Percentiles rank a stretch among this genome's conserved stretches.
phyloP scores from a whole-genome alignment of 2,329 filamentous ascomycete species.

The Colletotrichum lini region DNA sequence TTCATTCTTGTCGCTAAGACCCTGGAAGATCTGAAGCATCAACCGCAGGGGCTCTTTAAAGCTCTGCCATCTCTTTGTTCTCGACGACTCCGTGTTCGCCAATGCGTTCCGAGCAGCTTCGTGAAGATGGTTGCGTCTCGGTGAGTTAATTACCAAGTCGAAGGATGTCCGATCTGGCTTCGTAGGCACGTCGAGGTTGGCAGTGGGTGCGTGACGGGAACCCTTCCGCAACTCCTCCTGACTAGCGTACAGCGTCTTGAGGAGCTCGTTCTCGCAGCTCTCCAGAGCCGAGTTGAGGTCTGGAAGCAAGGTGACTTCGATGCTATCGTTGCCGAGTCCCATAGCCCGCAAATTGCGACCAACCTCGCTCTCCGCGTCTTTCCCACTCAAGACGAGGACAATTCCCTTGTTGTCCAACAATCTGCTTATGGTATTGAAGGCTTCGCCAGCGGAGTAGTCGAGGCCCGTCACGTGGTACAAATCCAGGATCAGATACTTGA shows the following conservation, averaged over 20 bases:
- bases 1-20: constrained; percentile 86
- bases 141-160: constrained; percentile 78
- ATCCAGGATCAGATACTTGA: constrained; percentile 92
- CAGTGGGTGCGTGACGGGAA: constrained; percentile 58
- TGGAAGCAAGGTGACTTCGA: constrained; percentile 84
- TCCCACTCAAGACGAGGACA: constrained; percentile 84
- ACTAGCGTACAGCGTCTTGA: constrained; percentile 83
- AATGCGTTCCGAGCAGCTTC: constrained; percentile 84
- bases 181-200: constrained; percentile 65
- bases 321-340: constrained; percentile 81
- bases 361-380: constrained; percentile 82
- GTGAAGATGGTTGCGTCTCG: constrained; percentile 82
- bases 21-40: constrained; percentile 95
- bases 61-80: constrained; percentile 80
- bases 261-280: constrained; percentile 92
- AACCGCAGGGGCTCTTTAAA: constrained; percentile 93
- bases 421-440: constrained; percentile 92
- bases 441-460: constrained; percentile 96
- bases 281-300: constrained; percentile 95
- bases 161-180: constrained; percentile 53
- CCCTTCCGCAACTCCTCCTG: constrained; percentile 71
- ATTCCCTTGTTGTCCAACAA: constrained; percentile 84
- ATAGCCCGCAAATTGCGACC: constrained; percentile 86
- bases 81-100: constrained; percentile 72
- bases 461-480: constrained; percentile 91